Base-by-base conservation (phyloP, 2,329 filamentous ascomycete species). In the Aspergillus sp. region DNA sequence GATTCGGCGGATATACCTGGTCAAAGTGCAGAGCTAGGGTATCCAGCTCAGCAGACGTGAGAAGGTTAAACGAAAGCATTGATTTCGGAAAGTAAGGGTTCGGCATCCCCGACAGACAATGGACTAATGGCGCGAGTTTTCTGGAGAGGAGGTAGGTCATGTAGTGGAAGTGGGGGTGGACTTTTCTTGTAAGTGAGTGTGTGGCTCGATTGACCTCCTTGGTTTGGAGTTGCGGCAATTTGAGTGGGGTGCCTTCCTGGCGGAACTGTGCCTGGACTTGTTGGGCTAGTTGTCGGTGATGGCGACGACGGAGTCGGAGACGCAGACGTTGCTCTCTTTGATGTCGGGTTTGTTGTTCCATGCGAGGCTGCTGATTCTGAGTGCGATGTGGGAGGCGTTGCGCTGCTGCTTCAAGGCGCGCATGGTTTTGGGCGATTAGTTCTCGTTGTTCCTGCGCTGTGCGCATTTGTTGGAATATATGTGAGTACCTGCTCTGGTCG, bases 21-120 rank as follows among this genome's bases (percentile, higher is more conserved):
- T 80, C 75, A 58, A 75, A 80, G 61, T 75, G 71, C 0, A 66
- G 56, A 11, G 77, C 76, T 1, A 80, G 70, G n/a, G 66, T 59
- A 54, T 79, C 76, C 3, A 79, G 69, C 60, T 79, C 73, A 1
- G 58, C 41, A 11, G 69, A 66, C 1, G 76, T 77, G 30, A 80
- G 70, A 7, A 79, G 68, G 54, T 78, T 72, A 62, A 72, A 79
- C 19, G 74, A 64, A 0, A 79, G 65, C 3, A 78, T 49, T 0
- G 64, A 73, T 2, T 15, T 50, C 0, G 77, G 77, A 59, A 79
- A 79, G 4, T 66, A 57, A 0, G 75, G 75, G 61, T 78, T 74
- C 1, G 65, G 41, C 13, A 62, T 63, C 39, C 73, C 76, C 0
- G 70, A 76, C 2, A 67, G 68, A 56, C 71, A 66, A 17, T 71